Evolutionary conservation across 1,139 yeast species (phyloP).

Genomic region (Sporopachydermia cereana): DNA sequence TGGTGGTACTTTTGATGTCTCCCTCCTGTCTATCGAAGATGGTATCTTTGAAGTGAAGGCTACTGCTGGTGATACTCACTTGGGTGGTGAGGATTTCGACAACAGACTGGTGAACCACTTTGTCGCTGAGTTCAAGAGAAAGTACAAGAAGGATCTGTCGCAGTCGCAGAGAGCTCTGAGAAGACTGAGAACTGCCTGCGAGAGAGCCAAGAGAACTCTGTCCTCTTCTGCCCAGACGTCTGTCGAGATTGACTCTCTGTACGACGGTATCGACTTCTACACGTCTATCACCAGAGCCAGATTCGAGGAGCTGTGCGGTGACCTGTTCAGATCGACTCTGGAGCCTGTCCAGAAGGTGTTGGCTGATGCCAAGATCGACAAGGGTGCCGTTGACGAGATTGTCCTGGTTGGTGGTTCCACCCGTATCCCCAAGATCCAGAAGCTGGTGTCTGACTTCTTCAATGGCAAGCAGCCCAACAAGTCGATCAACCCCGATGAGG

Average conservation of each 20-base stretch:
- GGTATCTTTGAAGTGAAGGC: slow-evolving; percentile 97
- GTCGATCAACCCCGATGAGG: slow-evolving; percentile 89
- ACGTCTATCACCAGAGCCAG: slow-evolving; percentile 82
- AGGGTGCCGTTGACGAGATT: slow-evolving; percentile 72
- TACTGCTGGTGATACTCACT: slow-evolving; percentile 96
- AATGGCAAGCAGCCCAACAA: slow-evolving; percentile 87
- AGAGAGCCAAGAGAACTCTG: slow-evolving; percentile 84
- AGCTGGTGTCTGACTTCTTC: slow-evolving; percentile 75
- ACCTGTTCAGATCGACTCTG: slow-evolving; percentile 72
- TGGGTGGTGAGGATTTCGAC: slow-evolving; percentile 96
- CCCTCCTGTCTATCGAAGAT: slow-evolving; percentile 82
- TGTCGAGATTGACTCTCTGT: slow-evolving; percentile 74
- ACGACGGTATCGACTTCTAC: slow-evolving; percentile 73
- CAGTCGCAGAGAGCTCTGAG: slow-evolving; percentile 74
- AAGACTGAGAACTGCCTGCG: slow-evolving; percentile 85
- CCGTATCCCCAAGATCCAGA: slow-evolving; percentile 90
- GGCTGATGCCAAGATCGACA: slow-evolving; percentile 70
- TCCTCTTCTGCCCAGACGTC: slow-evolving; percentile 82
- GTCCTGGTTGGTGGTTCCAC: slow-evolving; percentile 90
- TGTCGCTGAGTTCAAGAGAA: slow-evolving; percentile 76
- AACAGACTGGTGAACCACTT: slow-evolving; percentile 71
- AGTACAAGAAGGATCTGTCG: slow-evolving; percentile 65
- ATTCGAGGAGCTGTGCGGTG: slow-evolving; percentile 80
- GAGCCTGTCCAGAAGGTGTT: slow-evolving; percentile 82
- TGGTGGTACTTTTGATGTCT: slow-evolving; percentile 98